Conservation (phyloP, 306 rosid species). For the Malus sylvestris region DNA sequence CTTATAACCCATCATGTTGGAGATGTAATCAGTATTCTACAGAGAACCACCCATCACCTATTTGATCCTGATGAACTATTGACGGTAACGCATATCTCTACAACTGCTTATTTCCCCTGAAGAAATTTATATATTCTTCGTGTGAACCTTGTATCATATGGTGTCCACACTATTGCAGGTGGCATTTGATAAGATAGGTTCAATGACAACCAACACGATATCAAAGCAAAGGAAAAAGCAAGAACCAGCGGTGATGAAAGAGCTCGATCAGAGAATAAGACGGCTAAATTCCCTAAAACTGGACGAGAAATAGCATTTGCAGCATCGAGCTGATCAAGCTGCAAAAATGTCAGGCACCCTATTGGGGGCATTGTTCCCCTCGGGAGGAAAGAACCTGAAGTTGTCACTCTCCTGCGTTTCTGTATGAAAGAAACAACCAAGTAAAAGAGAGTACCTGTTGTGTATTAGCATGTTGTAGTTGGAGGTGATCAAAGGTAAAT, state of each 20-base stretch:
- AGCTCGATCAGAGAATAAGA: conserved; percentile 81
- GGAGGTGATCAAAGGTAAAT: conserved; percentile 54
- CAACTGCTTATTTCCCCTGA: not conserved
- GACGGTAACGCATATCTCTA: conserved; percentile 40
- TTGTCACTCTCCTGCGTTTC: conserved; percentile 9
- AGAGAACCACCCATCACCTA: conserved; percentile 78
- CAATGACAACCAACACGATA: conserved; percentile 84
- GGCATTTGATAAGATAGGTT: conserved; percentile 90
- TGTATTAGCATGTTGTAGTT: conserved; percentile 35
- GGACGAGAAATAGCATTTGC: conserved; percentile 40
- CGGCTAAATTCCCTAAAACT: conserved; percentile 59
- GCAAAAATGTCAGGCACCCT: conserved; percentile 22
- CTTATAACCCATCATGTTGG: conserved; percentile 81
- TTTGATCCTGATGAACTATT: conserved; percentile 93
- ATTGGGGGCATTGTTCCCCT: conserved; percentile 22
- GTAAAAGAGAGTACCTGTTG: conserved; percentile 28
- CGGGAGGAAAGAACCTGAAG: conserved; percentile 24
- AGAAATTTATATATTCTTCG: not conserved
- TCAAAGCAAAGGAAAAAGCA: conserved; percentile 96
- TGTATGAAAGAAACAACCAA: conserved; percentile 12
- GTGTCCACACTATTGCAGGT: conserved; percentile 45
- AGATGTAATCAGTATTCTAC: conserved; percentile 76
- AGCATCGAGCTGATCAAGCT: conserved; percentile 24
- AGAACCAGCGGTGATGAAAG: conserved; percentile 96
- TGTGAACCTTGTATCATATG: not conserved